Conservation (phyloP, 257 asterid species). For the Sherardia arvensis region DNA sequence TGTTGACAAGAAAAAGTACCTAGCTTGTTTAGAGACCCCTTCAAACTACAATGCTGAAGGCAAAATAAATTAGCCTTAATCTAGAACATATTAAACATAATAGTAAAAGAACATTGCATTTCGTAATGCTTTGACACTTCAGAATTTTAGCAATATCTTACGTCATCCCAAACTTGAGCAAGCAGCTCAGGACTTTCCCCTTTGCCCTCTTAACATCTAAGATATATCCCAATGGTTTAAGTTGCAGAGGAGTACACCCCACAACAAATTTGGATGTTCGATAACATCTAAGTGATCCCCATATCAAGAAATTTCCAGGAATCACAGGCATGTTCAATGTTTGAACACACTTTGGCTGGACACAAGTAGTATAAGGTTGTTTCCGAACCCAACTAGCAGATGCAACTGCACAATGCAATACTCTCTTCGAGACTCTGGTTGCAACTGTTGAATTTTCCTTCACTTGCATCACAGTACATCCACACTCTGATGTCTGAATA, state of each 20-base stretch:
- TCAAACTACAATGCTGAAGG: too few species aligned
- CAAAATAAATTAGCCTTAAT: background rate
- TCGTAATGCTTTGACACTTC: background rate
- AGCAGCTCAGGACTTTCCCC: slow-evolving; percentile 60
- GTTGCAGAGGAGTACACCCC: slow-evolving; percentile 70
- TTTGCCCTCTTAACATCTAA: slow-evolving; percentile 71
- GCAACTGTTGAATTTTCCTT: slow-evolving; percentile 15
- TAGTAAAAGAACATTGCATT: background rate
- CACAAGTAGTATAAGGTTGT: slow-evolving; percentile 18
- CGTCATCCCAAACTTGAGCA: slow-evolving; percentile 89
- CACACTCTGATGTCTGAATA: too few species aligned
- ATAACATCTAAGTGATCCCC: slow-evolving; percentile 37
- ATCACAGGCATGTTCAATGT: slow-evolving; percentile 23
- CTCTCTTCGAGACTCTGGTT: slow-evolving; percentile 13
- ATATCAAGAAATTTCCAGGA: slow-evolving; percentile 32
- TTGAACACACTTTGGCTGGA: slow-evolving; percentile 22
- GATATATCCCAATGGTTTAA: slow-evolving; percentile 61
- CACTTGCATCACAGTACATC: too few species aligned
- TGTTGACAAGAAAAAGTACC: background rate
- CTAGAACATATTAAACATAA: background rate
- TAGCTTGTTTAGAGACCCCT: background rate
- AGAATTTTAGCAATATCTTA: slow-evolving; percentile 29
- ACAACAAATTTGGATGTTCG: slow-evolving; percentile 61
- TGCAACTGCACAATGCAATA: too few species aligned
- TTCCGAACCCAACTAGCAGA: slow-evolving; percentile 12